Base-by-base conservation (phyloP, 306 rosid genomes). In the Cyclanthera cordifolia region DNA sequence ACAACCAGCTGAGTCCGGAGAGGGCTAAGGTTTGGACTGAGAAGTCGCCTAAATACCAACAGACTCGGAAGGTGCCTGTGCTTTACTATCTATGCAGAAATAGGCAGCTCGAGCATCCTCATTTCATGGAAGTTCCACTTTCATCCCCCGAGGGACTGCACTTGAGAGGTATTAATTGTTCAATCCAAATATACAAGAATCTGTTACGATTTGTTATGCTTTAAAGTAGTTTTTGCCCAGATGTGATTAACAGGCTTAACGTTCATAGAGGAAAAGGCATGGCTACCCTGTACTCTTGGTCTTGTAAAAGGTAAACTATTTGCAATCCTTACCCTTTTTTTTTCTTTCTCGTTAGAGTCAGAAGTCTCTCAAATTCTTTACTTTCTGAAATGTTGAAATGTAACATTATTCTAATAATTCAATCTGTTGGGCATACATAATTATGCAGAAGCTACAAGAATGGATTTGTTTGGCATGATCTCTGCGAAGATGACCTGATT, bases 391-490 rank as follows among this genome's bases (percentile, higher is more conserved):
- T 65, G 37, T 45, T 25, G 54, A 3, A 46, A 45, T 24, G 37
- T 24, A 64, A 20, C 20, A 12, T 23, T 69, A 41, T 37, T 71
- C 28, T 12, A 25, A 24, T 59, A 50, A 73, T 12, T 72, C 63
- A 61, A 72, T 63, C 59, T 75, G 60, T 5, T 28, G 4, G 68
- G 11, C 74, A 8, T 17, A 74, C 74, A 8, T 17, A 74, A 79
- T 54, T 73, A 25, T 81, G 74, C 86, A 92, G 97, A 80, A 81
- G 92, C 84, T 92, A 85, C 87, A 92, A 81, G 81, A 89, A 78
- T 41, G 97, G 97, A 52, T 92, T 78, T 76, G 97, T 92, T 70
- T 92, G 97, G 97, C 97, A 92, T 82, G 97, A 92, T 80, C 95
- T 92, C 13, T 60, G 76, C 65, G 95, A 89, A 77, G 86, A 87